Base-by-base conservation (phyloP, 164 flowering plant species). In the Berberis vulgaris region DNA sequence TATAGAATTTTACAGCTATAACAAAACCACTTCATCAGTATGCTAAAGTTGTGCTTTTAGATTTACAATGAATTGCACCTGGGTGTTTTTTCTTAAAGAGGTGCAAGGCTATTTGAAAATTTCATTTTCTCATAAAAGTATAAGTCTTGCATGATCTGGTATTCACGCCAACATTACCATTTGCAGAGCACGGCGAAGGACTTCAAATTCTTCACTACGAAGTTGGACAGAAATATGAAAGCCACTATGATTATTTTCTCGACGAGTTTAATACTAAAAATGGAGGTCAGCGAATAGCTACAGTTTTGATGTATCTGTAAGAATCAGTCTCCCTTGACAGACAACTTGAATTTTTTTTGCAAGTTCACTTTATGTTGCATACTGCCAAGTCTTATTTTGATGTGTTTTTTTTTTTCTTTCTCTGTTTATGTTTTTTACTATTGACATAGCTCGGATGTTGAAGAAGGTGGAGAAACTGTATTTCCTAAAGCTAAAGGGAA, bases 401-500 rank as follows among this genome's bases (percentile, higher is more conserved):
- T 10, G 11, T 26, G 26, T 26, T 52, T 52, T 52, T 10, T 7
- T 1, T 4, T 52, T 10, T 7, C 0, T 4, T 52, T 7, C 54
- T 52, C 13, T 52, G 3, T 52, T 26, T 4, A 10, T 52, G 8
- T 10, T 10, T 52, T 52, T 50, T 45, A 45, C 58, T 2, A 10
- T 46, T 67, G 39, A 59, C 11, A 38, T 78, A 95, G 97, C 61
- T 87, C 97, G 26, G 97, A 95, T 67, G 97, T 95, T 67, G 99
- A 91, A 83, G 97, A 95, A 75, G 99, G 97, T n/a, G 97, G 99
- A 13, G 99, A 91, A 78, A 91, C 97, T 5, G 84, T 89, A 8
- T 95, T 95, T 64, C 97, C 99, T 43, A 69, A 82, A 49, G 85
- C 96, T 12, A 82, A 73, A 52, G 90, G 74, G 62, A 91, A 87